Evolutionary conservation across 78 protist genomes (phyloP).

Genomic region (Protostelium mycophagum): DNA sequence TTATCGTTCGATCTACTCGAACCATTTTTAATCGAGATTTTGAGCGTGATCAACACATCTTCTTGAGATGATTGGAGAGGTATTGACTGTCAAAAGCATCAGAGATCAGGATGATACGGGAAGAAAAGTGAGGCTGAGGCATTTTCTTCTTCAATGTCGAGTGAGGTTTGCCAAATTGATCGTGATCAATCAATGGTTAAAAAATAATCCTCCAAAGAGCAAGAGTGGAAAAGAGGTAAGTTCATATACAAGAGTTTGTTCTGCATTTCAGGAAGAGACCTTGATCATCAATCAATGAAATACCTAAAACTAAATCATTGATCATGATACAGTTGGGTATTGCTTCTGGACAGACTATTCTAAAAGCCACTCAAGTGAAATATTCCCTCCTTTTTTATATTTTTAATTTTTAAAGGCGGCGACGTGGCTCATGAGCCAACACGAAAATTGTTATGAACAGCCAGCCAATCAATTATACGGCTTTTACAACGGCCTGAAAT

Average conservation of each 20-base stretch:
- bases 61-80: too few relatives aligned
- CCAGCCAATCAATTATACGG: not conserved
- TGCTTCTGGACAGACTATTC: too few relatives aligned
- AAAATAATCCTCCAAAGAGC: not conserved
- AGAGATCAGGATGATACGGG: not conserved
- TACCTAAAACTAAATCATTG: too few relatives aligned
- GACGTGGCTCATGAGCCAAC: not conserved
- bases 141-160: not conserved
- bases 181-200: not conserved
- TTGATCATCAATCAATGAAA: too few relatives aligned
- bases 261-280: too few relatives aligned
- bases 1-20: too few relatives aligned
- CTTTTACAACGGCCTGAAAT: not conserved
- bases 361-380: not conserved
- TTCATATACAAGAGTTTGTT: not conserved
- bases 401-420: not conserved
- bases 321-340: too few relatives aligned
- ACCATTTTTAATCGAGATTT: too few relatives aligned
- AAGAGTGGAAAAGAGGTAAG: not conserved
- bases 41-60: too few relatives aligned
- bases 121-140: not conserved
- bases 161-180: not conserved
- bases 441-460: not conserved
- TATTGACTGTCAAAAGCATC: not conserved
- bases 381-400: too few relatives aligned